Base-by-base conservation (phyloP, 768 basidiomycete genomes). In the Macrolepiota fuliginosa region DNA sequence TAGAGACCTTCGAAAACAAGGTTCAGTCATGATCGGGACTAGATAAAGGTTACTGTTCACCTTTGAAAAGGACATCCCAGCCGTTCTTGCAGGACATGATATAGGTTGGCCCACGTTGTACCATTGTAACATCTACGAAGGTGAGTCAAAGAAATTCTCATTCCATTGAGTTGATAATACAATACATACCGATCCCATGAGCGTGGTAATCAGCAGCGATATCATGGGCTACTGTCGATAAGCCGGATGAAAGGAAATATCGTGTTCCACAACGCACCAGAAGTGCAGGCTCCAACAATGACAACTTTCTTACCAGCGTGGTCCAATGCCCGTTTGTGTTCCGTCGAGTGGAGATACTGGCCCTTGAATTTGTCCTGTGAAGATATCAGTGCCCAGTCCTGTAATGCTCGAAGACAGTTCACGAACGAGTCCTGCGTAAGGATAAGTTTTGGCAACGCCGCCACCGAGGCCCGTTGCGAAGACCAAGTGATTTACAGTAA, bases 261-360 rank as follows among this genome's bases (percentile, higher is more conserved):
- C 12, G 24, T 10, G 9, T 19, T 49, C 12, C 1, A 45, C 19
- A 19, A 54, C 68, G 3, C 47, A 74, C 75, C 75, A 15, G 85
- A n/a, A 25, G 82, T 87, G 45, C 85, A 84, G n/a, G 88, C 81
- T 15, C 89, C 88, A 1, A 91, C 75, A 17, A 90, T 76, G 0
- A 90, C 75, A 6, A 82, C 87, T 64, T 84, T 88, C 75, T 89
- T 89, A 3, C 87, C 87, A 4, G 72, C 62, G 63, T 83, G 81
- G 32, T 81, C 81, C 1, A 71, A 63, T 0, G 83, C 83, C 6
- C 74, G 74, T 22, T 77, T 81, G 70, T 84, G 83, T 22, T 77
- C 61, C 0, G 75, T 74, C 0, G 88, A 85, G 68, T 90, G 89
- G 1, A 82, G 46, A 1, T 78, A 64, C 46, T 77, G 67, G 3